Percentiles rank a stretch among this genome's conserved stretches.
Evolutionary conservation across 1,284 basidiomycete species (phyloP).

Genomic region (Malassezia slooffiae): DNA sequence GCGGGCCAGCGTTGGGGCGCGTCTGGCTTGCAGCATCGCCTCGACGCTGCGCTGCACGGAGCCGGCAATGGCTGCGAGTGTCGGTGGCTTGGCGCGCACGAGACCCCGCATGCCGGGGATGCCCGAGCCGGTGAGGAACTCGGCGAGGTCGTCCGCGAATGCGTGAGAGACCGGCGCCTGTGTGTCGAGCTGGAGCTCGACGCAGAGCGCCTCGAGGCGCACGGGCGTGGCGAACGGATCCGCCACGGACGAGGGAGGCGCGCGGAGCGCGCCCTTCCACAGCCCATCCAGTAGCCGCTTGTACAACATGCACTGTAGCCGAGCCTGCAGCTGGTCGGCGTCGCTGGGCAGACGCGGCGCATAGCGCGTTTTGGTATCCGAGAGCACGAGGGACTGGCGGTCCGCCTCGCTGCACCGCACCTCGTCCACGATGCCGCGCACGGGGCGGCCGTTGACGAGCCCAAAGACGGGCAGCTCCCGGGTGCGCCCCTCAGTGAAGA

Average conservation of each 20-base stretch:
- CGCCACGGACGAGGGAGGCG: not conserved
- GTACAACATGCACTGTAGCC: conserved; percentile 42
- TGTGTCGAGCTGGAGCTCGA: conserved; percentile 14
- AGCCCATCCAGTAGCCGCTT: conserved; percentile 26
- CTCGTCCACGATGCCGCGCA: conserved; percentile 40
- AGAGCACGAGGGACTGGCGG: conserved; percentile 9
- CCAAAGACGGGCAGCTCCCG: conserved; percentile 39
- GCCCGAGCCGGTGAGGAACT: too few species aligned
- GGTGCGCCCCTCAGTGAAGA: conserved; percentile 5
- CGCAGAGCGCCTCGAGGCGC: conserved; percentile 12
- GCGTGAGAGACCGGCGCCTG: conserved; percentile 13
- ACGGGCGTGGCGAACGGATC: conserved; percentile 21
- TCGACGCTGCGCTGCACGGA: too few species aligned
- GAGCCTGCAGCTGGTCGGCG: conserved; percentile 24
- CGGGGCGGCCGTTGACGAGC: conserved; percentile 24
- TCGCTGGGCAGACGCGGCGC: conserved; percentile 18
- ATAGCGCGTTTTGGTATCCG: conserved; percentile 37
- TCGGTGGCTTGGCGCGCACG: too few species aligned
- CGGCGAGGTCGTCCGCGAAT: conserved; percentile 19
- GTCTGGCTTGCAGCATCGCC: not conserved
- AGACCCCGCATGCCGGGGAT: too few species aligned
- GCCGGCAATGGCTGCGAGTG: not conserved
- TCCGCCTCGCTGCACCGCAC: conserved; percentile 9
- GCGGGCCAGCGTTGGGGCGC: not conserved
- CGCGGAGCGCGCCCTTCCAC: conserved; percentile 1